phyloP scores from a whole-genome alignment of 257 asterid genomes.

The Henckelia pumila region DNA sequence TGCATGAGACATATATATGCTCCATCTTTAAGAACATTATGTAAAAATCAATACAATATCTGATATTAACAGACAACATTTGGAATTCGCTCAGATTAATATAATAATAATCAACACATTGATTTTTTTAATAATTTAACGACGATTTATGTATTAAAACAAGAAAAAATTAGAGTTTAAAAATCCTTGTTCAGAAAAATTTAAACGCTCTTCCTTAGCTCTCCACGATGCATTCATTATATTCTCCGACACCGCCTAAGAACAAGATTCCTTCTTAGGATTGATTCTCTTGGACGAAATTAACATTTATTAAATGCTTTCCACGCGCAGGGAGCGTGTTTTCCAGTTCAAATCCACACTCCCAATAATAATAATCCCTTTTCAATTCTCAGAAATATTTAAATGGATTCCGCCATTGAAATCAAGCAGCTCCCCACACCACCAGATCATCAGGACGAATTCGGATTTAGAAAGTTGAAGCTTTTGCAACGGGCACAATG shows the following conservation, averaged over 20 bases:
- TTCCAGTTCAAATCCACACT: slow-evolving; percentile 14
- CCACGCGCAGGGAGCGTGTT: slow-evolving; percentile 30
- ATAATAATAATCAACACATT: no score
- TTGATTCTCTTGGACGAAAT: not conserved
- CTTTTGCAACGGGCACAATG: slow-evolving; percentile 48
- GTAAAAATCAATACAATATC: no score
- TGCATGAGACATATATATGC: no score
- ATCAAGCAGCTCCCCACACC: slow-evolving; percentile 23
- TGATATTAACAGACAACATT: no score
- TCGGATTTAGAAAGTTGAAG: slow-evolving; percentile 14
- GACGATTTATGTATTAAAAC: no score
- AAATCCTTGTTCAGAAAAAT: no score
- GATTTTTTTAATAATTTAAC: no score
- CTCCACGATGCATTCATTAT: not conserved
- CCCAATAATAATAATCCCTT: not conserved
- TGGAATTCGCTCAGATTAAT: no score
- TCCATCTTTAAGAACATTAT: no score
- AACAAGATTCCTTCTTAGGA: not conserved
- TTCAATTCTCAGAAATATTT: slow-evolving; percentile 29
- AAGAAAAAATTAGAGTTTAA: no score
- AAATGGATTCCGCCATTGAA: slow-evolving; percentile 26
- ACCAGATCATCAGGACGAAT: not conserved
- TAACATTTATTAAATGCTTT: not conserved
- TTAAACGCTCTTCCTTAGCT: not conserved
- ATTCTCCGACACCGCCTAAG: not conserved